Base-by-base conservation (phyloP, 306 rosid species). In the Begonia masoniana region DNA sequence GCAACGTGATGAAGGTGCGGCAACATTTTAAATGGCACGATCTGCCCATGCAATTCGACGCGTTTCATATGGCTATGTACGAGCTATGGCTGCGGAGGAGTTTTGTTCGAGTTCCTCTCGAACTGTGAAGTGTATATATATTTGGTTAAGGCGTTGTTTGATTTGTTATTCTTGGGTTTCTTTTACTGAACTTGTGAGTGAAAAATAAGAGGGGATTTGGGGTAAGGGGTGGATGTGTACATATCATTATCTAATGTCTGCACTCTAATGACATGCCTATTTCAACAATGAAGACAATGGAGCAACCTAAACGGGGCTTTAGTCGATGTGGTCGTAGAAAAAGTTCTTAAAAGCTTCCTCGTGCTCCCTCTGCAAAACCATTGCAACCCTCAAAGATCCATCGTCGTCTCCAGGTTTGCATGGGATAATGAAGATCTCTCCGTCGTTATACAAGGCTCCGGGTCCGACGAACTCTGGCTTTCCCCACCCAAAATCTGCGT, bases 41-140 rank as follows among this genome's bases (percentile, higher is more conserved):
- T 67, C 60, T 78, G 9, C 85, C 88, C 0, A 57, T 55, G 6
- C 82, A 84, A 48, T 88, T 63, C 39, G 96, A 88, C 61, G 82
- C 82, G 39, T 88, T 88, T 65, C 66, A 81, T 61, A 88, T 81
- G 96, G 88, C 84, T 26, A 79, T 84, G 88, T 84, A 81, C 51
- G 92, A 88, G 61, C 51, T 84, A 52, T 88, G 96, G 96, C 88
- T 84, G 31, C 85, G 96, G 36, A 67, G 88, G 64, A 79, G 85
- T 71, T 61, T 78, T 15, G 57, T 76, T 12, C 66, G 64, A 60
- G 47, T 68, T 56, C 48, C 57, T 55, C 57, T 63, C 8, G 8
- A 31, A 5, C 39, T 31, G 39, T 31, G 39, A 31, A 31, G 39
- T 7, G 3, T 31, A 6, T 5, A 31, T 6, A 31, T 31, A 31